Conservation (phyloP, 176 grass and related monocot species). For the Raddia guianensis region DNA sequence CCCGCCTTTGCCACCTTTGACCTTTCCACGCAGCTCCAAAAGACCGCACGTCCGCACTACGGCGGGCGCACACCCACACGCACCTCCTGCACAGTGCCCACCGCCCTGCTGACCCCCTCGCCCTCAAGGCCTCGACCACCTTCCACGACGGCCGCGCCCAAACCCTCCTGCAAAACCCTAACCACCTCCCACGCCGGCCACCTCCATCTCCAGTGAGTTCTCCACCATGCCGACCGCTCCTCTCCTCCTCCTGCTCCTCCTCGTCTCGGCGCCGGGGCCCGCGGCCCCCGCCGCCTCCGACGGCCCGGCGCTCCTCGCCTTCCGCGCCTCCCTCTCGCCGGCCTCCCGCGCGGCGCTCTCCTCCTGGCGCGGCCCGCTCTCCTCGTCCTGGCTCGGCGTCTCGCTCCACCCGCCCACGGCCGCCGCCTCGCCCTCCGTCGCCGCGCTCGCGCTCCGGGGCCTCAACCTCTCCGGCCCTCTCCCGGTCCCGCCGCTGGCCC, state of each 20-base stretch:
- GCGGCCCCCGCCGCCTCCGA: conserved; percentile 30
- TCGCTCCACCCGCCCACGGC: conserved; percentile 42
- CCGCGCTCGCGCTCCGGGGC: conserved; percentile 37
- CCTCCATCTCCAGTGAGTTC: too few species aligned
- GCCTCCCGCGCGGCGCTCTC: conserved; percentile 42
- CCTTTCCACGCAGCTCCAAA: conserved; percentile 7
- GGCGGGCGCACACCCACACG: not conserved
- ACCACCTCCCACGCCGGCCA: conserved; percentile 40
- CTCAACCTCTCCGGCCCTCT: conserved; percentile 50
- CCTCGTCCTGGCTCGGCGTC: conserved; percentile 57
- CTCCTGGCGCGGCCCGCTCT: conserved; percentile 55
- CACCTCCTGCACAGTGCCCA: not conserved
- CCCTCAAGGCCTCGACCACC: too few species aligned
- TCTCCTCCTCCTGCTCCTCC: conserved; percentile 24
- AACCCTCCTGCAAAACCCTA: conserved; percentile 71
- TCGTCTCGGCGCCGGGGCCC: conserved; percentile 4
- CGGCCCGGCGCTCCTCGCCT: conserved; percentile 53
- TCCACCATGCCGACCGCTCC: conserved; percentile 44
- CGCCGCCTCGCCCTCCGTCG: conserved; percentile 33
- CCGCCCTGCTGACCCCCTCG: too few species aligned
- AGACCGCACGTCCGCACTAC: not conserved
- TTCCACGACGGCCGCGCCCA: conserved; percentile 52
- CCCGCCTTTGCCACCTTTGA: not conserved
- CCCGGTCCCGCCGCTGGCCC: conserved; percentile 44
- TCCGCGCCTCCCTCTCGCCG: conserved; percentile 32